Base-by-base conservation (phyloP, 352 stramenopile genomes). In the Hyphochytrium catenoides region DNA sequence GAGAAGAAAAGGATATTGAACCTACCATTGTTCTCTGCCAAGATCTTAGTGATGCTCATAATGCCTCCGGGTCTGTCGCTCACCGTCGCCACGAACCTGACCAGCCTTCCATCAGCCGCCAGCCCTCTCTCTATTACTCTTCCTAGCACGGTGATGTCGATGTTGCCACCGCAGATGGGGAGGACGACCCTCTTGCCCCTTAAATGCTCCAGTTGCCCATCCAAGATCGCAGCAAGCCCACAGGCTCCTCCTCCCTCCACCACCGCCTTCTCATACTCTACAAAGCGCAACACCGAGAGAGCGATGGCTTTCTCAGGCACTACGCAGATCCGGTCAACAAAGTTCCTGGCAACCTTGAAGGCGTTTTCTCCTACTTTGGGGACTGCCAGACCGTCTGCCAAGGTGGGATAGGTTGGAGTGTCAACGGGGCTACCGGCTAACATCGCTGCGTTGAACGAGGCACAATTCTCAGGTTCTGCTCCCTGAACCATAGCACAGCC, bases 231-330 rank as follows among this genome's bases (percentile, higher is more conserved):
- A 2, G 89, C 87, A 12, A 97, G 54, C 11, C 85, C 90, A 26
- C 76, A 68, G 7, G 85, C 85, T 24, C 86, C 89, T 41, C 78
- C 79, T 28, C 81, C 85, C 52, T 97, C 89, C 9, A 96, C 86
- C 11, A 97, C 82, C 39, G 94, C 73, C 51, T 96, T 96, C 59
- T 98, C 89, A 48, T 92, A 78, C 52, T 98, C 89, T 25, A 96
- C 73, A 17, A 98, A 62, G 24, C 89, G 66, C 49, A 98, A 53
- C 36, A 96, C 87, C 34, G 83, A 88, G 26, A 97, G 52, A 15
- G 81, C 84, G 46, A 98, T 94, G 32, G 84, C 62, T 20, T 84
- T 86, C 60, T 97, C 89, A 18, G 61, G 83, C 20, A 89, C 75
- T 15, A 74, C 75, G 32, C 94, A 79, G 34, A 84, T 76, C 45